Percentiles rank a stretch among this genome's conserved stretches.
Evolutionary conservation across 192 early-diverging fungal genomes (phyloP).

Genomic region (Backusella tarrabulga): DNA sequence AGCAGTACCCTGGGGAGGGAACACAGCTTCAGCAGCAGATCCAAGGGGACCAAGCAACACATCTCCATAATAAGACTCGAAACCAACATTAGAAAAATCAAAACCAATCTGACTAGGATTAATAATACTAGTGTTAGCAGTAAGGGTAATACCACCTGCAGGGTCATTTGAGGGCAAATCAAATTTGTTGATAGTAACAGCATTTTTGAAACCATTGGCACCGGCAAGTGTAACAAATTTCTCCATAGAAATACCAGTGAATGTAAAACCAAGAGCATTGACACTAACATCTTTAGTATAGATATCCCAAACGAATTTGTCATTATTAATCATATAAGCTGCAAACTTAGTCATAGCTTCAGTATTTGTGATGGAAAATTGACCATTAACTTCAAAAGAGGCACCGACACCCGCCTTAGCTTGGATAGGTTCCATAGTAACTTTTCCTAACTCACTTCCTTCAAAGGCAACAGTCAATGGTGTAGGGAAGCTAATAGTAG

Average conservation of each 20-base stretch:
- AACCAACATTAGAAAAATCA: constrained; percentile 45
- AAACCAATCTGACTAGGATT: constrained; percentile 59
- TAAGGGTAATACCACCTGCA: constrained; percentile 61
- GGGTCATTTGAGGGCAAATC: constrained; percentile 55
- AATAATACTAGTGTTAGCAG: constrained; percentile 58
- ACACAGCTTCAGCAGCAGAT: constrained; percentile 50
- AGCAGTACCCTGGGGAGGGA: constrained; percentile 27
- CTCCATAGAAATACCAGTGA: constrained; percentile 45
- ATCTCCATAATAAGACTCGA: constrained; percentile 42
- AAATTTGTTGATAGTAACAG: constrained; percentile 36
- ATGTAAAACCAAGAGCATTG: constrained; percentile 45
- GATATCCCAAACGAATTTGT: constrained; percentile 46
- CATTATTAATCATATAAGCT: constrained; percentile 46
- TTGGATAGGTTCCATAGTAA: constrained; percentile 40
- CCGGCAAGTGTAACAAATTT: constrained; percentile 49
- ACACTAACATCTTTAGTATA: constrained; percentile 42
- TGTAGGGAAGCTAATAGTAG: constrained; percentile 42
- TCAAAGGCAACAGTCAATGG: constrained; percentile 37
- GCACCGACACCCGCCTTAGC: constrained; percentile 46
- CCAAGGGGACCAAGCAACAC: constrained; percentile 48
- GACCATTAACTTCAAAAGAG: constrained; percentile 33
- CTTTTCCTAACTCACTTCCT: constrained; percentile 37
- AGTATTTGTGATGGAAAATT: constrained; percentile 40
- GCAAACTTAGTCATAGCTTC: constrained; percentile 45
- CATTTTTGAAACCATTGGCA: constrained; percentile 38